Evolutionary conservation across 192 early-diverging fungal species (phyloP), one percentile per base, ranked within the genome.

Genomic region (Globomyces pollinis-pini): DNA sequence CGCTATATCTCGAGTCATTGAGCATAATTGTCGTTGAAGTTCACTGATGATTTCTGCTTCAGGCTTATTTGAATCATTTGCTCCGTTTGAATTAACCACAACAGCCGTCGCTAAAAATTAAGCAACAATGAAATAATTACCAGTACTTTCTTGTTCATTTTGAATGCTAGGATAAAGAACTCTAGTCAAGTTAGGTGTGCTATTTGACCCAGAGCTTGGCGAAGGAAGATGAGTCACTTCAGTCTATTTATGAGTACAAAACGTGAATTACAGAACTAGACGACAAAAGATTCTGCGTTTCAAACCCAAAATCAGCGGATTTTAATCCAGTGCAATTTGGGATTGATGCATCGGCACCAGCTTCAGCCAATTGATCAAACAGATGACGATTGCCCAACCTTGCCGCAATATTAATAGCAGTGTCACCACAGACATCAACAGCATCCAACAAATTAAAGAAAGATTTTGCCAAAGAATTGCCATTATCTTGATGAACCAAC

Each of bases 401-500:
- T 38, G 94, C 93, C 5, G 88, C 83, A 54, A 96, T 84, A 59
- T 86, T 93, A 39, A 99, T 65, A 0, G 94, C 89, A 7, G 94
- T 97, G 56, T 83, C 79, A 8, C 88, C 87, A 28, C 84, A 79
- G 29, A 63, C 69, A 57, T 93, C 90, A 54, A 83, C 72, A 18
- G 72, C 54, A 65, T 91, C 76, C 16, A 91, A 52, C 1, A 86
- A 50, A 3, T 65, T 56, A 6, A 38, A 38, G 29, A 54, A 26
- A 12, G 13, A 39, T 18, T n/a, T 15, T n/a, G 55, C 12, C 32
- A 60, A 23, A 16, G 29, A 24, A 30, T 41, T 42, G 16, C 54
- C 30, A 21, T 38, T 15, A n/a, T 24, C 18, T 34, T 28, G 20
- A 30, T 64, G 42, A 13, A 57, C 31, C 15, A 41, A 29, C 0